A percentile compares a stretch with the other conserved stretches of the same genome.
Conservation (phyloP, 805 yeast genomes). For the Metschnikowia lunata region DNA sequence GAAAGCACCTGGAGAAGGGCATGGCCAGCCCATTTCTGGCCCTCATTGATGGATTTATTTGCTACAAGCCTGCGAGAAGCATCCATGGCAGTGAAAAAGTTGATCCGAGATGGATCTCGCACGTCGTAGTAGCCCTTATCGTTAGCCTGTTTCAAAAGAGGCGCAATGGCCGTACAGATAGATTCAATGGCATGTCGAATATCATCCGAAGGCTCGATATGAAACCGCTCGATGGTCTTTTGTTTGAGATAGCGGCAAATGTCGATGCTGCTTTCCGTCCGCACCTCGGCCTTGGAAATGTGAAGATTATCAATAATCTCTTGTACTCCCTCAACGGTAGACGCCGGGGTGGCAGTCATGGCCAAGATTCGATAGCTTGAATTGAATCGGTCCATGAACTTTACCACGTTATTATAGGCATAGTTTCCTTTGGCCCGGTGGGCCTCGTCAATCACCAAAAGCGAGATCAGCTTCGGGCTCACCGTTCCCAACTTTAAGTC, state of each 20-base stretch:
- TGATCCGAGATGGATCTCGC: conserved; percentile 62
- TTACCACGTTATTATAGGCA: conserved; percentile 81
- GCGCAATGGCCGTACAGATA: conserved; percentile 61
- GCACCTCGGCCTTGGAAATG: conserved; percentile 74
- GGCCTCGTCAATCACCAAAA: conserved; percentile 91
- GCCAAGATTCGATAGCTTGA: conserved; percentile 74
- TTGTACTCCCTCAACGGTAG: conserved; percentile 84
- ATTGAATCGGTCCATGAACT: conserved; percentile 54
- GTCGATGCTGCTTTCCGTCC: conserved; percentile 83
- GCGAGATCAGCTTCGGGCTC: conserved; percentile 68
- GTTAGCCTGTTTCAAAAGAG: conserved; percentile 60
- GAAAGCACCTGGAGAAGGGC: conserved; percentile 59
- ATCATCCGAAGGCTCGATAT: conserved; percentile 50
- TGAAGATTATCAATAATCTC: conserved; percentile 68
- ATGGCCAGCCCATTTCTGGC: conserved; percentile 68
- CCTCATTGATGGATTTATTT: conserved; percentile 57
- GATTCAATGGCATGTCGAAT: conserved; percentile 53
- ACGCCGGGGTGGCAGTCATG: conserved; percentile 93
- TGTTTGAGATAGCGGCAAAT: conserved; percentile 72
- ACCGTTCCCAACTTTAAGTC: conserved; percentile 73
- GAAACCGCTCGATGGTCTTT: conserved; percentile 56
- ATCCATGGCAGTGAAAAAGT: conserved; percentile 67
- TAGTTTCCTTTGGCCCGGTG: conserved; percentile 90
- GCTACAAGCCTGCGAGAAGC: conserved; percentile 54
- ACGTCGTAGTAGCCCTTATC: conserved; percentile 59